A percentile compares a stretch with the other conserved stretches of the same genome.
Conservation (phyloP, 2,329 filamentous ascomycete genomes). For the Paramyrothecium sp. region DNA sequence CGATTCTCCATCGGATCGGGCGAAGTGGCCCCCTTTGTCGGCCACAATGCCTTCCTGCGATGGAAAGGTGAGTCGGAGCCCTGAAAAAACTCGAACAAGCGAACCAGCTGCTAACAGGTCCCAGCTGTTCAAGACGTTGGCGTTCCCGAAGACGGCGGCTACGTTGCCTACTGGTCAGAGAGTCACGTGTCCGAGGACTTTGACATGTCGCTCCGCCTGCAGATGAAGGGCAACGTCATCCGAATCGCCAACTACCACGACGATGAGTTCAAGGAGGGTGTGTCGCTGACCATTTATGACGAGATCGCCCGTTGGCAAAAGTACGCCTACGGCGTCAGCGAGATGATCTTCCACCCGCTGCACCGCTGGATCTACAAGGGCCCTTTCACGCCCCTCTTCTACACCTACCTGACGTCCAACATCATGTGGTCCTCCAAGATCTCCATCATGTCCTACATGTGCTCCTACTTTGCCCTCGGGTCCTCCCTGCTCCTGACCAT, state of each 20-base stretch:
- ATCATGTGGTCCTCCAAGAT: conserved; percentile 67
- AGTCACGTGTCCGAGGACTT: conserved; percentile 76
- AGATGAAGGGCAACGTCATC: conserved; percentile 65
- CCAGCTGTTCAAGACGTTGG: conserved; percentile 3
- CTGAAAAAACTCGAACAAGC: not conserved
- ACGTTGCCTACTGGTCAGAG: conserved; percentile 73
- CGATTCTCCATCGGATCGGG: conserved; percentile 68
- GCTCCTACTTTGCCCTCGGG: conserved; percentile 71
- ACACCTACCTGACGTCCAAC: conserved; percentile 56
- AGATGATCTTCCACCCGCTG: conserved; percentile 68
- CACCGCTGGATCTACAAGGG: conserved; percentile 59
- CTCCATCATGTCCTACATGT: conserved; percentile 70
- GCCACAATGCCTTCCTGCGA: conserved; percentile 73
- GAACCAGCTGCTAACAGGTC: not conserved
- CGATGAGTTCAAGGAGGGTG: conserved; percentile 71
- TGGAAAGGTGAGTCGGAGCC: conserved; percentile 42
- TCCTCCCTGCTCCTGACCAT: conserved; percentile 65
- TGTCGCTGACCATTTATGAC: conserved; percentile 71
- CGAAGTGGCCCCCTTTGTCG: conserved; percentile 73
- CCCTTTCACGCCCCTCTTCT: conserved; percentile 59
- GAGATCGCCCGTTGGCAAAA: conserved; percentile 73
- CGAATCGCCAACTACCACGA: conserved; percentile 68
- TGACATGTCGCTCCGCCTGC: conserved; percentile 70
- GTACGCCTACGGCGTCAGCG: conserved; percentile 70
- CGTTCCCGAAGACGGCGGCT: conserved; percentile 35